Base-by-base conservation (phyloP, 1,284 basidiomycete genomes). In the Ceratobasidium sp. region DNA sequence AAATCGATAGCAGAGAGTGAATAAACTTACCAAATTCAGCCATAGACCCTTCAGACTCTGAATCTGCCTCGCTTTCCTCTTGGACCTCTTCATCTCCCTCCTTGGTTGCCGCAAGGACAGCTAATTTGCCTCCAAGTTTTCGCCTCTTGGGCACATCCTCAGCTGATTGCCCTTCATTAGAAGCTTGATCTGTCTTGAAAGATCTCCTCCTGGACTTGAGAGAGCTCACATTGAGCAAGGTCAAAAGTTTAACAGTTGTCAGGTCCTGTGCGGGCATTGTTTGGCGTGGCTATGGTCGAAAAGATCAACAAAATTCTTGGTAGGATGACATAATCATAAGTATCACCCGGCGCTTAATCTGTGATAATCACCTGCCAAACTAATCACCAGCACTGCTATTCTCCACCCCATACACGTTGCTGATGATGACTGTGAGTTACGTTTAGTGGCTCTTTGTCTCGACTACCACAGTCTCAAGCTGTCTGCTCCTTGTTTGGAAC, bases 181-280 rank as follows among this genome's bases (percentile, higher is more conserved):
- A 46, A 26, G 80, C 33, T 28, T 77, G 76, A 55, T 77, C 60
- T 85, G 82, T 90, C 92, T 76, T 77, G 33, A 9, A 90, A 58
- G 67, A 78, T 28, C 78, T 64, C 63, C 84, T 84, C 63, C 82
- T 82, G 12, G 85, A 84, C 61, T 83, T 87, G 42, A 87, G 91
- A 0, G 96, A 95, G 67, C 95, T 95, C 1, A 98, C 95, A 85
- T 99, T 99, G 42, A 99, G 89, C 0, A 99, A 90, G 0, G 98
- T 99, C 55, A 99, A 86, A 1, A 99, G 91, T 80, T 93, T 93
- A 61, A 93, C 94, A 1, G 91, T 93, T n/a, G 92, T 90, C 10
- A 88, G 86, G 82, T 90, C 91, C 28, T 79, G 76, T 12, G 68
- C 49, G 7, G 76, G 73, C 73, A 76, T 76, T 33, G 33, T 40